Evolutionary conservation across 1,284 basidiomycete species (phyloP).

Genomic region (Trichosporon coremiiforme): DNA sequence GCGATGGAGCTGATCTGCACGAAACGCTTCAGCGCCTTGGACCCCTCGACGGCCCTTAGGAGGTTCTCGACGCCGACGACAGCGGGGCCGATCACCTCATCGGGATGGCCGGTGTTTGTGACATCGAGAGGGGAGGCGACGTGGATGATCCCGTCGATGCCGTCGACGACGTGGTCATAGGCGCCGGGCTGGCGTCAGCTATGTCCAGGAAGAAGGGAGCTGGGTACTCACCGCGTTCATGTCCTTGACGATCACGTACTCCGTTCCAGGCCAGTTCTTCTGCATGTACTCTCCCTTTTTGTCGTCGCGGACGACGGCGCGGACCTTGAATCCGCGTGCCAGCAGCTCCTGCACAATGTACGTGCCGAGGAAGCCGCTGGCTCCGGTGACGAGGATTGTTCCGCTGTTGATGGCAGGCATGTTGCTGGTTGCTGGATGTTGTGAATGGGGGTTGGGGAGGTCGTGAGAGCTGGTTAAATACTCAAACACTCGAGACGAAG

Average conservation of each 20-base stretch:
- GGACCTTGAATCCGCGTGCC: slow-evolving; percentile 51
- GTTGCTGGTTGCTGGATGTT: neutral
- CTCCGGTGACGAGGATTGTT: slow-evolving; percentile 55
- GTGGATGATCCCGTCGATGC: slow-evolving; percentile 63
- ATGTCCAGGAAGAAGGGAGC: neutral
- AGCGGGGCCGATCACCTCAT: slow-evolving; percentile 12
- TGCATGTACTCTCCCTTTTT: slow-evolving; percentile 60
- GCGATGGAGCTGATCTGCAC: slow-evolving; percentile 22
- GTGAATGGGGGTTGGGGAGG: neutral
- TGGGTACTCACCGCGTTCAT: slow-evolving; percentile 59
- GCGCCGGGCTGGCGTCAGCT: slow-evolving; percentile 60
- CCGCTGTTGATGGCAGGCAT: slow-evolving; percentile 58
- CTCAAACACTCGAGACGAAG: neutral
- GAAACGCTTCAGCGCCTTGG: slow-evolving; percentile 18
- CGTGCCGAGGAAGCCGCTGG: slow-evolving; percentile 51
- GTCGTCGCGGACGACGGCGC: slow-evolving; percentile 62
- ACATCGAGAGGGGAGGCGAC: slow-evolving; percentile 32
- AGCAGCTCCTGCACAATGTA: slow-evolving; percentile 33
- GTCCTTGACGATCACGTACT: slow-evolving; percentile 62
- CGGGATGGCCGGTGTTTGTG: slow-evolving; percentile 12
- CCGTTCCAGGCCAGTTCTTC: slow-evolving; percentile 52
- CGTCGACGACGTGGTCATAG: slow-evolving; percentile 69
- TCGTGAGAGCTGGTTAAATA: neutral
- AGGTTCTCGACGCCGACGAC: slow-evolving; percentile 20
- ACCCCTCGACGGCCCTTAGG: neutral